phyloP scores from a whole-genome alignment of 352 stramenopile genomes.

The Phytophthora colocasiae region DNA sequence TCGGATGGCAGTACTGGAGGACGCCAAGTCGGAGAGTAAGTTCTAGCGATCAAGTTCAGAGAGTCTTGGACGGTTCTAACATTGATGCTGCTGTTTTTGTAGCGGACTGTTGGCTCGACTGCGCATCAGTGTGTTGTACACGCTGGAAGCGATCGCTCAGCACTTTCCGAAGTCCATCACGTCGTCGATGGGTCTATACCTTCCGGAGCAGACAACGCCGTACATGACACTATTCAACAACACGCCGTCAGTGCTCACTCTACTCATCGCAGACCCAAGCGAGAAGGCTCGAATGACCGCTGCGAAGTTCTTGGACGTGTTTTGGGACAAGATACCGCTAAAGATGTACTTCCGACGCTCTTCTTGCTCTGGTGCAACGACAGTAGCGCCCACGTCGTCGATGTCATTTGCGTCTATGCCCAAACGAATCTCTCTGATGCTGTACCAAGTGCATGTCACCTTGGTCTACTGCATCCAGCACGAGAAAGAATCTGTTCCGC shows the following conservation, averaged over 20 bases:
- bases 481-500: conserved; percentile 63
- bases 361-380: conserved; percentile 38
- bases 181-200: conserved; percentile 79
- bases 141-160: conserved; percentile 73
- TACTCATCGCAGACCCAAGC: conserved; percentile 80
- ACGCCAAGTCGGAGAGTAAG: conserved; percentile 57
- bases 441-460: conserved; percentile 85
- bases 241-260: conserved; percentile 75
- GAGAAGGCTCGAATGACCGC: conserved; percentile 76
- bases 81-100: conserved; percentile 2
- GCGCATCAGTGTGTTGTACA: conserved; percentile 76
- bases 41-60: conserved; percentile 13
- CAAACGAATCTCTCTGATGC: conserved; percentile 83
- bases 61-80: neutral
- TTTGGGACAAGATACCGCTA: conserved; percentile 85
- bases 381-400: conserved; percentile 42
- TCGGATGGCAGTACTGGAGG: conserved; percentile 55
- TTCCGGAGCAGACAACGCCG: conserved; percentile 82
- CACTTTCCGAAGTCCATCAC: conserved; percentile 77
- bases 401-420: conserved; percentile 88
- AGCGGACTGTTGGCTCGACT: conserved; percentile 76
- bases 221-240: conserved; percentile 88
- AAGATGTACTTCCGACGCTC: conserved; percentile 82
- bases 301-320: conserved; percentile 82
- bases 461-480: conserved; percentile 86